A percentile compares a stretch with the other conserved stretches of the same genome.
phyloP scores from a whole-genome alignment of 1,139 yeast genomes.

The Scheffersomyces insectosa region DNA sequence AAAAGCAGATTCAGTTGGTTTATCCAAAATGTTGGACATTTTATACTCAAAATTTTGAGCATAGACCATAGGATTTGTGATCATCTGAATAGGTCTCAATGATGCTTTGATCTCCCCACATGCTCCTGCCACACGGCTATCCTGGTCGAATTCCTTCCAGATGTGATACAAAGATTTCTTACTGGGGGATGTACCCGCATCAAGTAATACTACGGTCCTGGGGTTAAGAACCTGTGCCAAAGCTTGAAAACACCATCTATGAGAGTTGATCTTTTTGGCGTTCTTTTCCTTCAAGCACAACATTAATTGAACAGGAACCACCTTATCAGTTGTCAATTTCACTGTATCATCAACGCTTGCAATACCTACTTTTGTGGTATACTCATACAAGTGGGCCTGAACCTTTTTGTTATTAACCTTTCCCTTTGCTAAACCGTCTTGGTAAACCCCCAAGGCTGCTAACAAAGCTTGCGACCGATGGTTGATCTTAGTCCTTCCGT shows the following conservation, averaged over 20 bases:
- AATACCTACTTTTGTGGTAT: slow-evolving; percentile 51
- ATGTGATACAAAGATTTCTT: slow-evolving; percentile 48
- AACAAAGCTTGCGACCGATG: slow-evolving; percentile 50
- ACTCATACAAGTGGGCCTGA: slow-evolving; percentile 49
- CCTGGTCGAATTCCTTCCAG: slow-evolving; percentile 51
- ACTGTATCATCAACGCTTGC: slow-evolving; percentile 48
- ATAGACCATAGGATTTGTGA: slow-evolving; percentile 49
- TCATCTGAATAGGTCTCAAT: slow-evolving; percentile 37
- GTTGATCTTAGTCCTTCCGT: slow-evolving; percentile 50
- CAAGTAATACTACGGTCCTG: slow-evolving; percentile 42
- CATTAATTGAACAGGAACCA: slow-evolving; percentile 49
- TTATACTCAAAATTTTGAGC: slow-evolving; percentile 52
- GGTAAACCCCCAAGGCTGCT: slow-evolving; percentile 51
- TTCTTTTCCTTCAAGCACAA: slow-evolving; percentile 49
- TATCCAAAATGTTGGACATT: slow-evolving; percentile 46
- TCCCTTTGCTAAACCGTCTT: slow-evolving; percentile 50
- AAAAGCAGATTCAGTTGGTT: slow-evolving; percentile 48
- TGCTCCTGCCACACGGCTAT: slow-evolving; percentile 50
- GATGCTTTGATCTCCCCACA: slow-evolving; percentile 53
- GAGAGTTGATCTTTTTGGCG: slow-evolving; percentile 50
- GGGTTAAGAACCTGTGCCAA: slow-evolving; percentile 48
- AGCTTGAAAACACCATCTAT: slow-evolving; percentile 56
- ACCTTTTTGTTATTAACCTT: slow-evolving; percentile 48
- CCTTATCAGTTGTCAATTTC: slow-evolving; percentile 48
- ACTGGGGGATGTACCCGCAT: slow-evolving; percentile 51